phyloP scores from a whole-genome alignment of 75 land plant genomes.

The Ceratopteris richardii region DNA sequence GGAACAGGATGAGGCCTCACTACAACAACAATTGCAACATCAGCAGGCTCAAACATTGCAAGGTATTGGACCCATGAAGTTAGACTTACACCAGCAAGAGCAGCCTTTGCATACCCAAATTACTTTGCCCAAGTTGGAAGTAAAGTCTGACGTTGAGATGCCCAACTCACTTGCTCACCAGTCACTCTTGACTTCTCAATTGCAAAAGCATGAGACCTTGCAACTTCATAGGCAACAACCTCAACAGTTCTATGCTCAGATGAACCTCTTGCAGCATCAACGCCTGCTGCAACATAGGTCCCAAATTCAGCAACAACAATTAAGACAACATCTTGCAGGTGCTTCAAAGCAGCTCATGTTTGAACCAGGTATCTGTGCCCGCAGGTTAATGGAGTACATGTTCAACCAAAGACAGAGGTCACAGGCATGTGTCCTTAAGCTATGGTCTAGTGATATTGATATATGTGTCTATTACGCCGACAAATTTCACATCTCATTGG shows the following conservation, averaged over 20 bases:
- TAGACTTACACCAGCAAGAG: not conserved
- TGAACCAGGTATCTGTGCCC: conserved; percentile 84
- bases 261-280: conserved; percentile 12
- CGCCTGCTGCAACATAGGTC: not conserved
- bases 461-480: not conserved
- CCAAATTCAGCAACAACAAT: conserved; percentile 12
- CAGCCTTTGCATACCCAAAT: too few species aligned
- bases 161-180: not conserved
- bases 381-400: conserved; percentile 78
- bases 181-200: not conserved
- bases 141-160: not conserved
- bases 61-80: not conserved
- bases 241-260: conserved; percentile 21
- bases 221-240: conserved; percentile 11
- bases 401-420: conserved; percentile 79
- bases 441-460: not conserved
- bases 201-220: conserved; percentile 10
- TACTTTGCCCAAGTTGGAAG: not conserved
- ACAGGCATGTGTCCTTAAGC: not conserved
- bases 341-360: conserved; percentile 39
- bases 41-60: conserved; percentile 15
- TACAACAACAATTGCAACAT: conserved; percentile 30
- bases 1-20: conserved; percentile 32
- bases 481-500: too few species aligned
- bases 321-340: conserved; percentile 34